Base-by-base conservation (phyloP, 2,329 filamentous ascomycete genomes). In the Penicillium sp. region DNA sequence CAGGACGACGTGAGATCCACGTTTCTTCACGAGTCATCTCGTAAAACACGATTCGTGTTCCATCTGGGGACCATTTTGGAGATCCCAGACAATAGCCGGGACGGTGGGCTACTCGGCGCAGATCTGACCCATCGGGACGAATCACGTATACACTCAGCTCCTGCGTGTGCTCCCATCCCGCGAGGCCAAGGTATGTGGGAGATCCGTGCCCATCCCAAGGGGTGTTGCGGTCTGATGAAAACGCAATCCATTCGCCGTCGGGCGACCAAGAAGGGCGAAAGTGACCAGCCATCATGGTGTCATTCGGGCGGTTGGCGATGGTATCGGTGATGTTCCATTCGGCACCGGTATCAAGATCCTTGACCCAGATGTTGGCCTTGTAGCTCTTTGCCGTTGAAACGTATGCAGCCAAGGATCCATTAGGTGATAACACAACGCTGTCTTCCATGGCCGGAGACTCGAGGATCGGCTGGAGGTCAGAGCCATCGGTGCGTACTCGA, bases 261-360 rank as follows among this genome's bases (percentile, higher is more conserved):
- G 76, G 74, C 0, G 73, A 76, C 74, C 74, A 77, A 5, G 61
- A 57, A 0, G 76, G 75, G 2, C 70, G 66, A 56, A 75, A 77
- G 56, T 73, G 65, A 5, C 75, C 71, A 34, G 71, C 65, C 14
- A 72, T 71, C 11, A 58, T 48, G n/a, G 31, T 11, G 21, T 48
- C 42, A 9, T 42, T 13, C 18, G 65, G 62, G 1, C 59, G 58
- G 4, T 59, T 61, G 0, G 62, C 64, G 3, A 59, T 53, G 0
- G 66, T 72, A 54, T 75, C 70, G 24, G 74, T 77, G 21, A 78
- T 53, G 41, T 77, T 77, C 51, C 46, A 59, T 34, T 52, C 45
- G 13, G 44, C 13, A 5, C 72, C 70, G 1, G 72, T 75, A 3
- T 57, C 49, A 1, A 78, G 48, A 49, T 78, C 66, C 60, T 67